These are phyloP conservation scores for Coprinopsis strossmayeri DNA, from an alignment of 768 basidiomycete genomes.

Conservation along the genomic window DNA sequence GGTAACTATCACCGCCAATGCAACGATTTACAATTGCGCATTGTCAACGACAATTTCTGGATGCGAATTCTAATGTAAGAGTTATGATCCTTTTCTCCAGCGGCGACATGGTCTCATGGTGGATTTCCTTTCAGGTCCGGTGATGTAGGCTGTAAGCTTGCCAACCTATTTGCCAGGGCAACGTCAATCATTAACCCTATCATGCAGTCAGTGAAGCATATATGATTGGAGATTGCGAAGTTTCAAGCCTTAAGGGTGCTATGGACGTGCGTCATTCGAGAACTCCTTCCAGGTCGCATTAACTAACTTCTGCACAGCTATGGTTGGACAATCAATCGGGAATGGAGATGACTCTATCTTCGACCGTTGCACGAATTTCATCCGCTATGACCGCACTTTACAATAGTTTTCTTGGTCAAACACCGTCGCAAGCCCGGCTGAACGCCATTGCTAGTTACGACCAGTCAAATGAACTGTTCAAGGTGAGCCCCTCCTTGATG, in stretches of 20 bases:
- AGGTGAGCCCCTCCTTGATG: constrained; percentile 30
- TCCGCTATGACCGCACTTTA: constrained; percentile 56
- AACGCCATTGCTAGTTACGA: constrained; percentile 87
- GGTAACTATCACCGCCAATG: constrained; percentile 51
- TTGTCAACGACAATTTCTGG: constrained; percentile 62
- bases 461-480: constrained; percentile 86
- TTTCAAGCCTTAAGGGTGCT: constrained; percentile 48
- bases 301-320: constrained; percentile 30
- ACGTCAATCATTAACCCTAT: constrained; percentile 9
- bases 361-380: constrained; percentile 47
- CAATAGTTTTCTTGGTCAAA: constrained; percentile 71
- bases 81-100: constrained; percentile 9
- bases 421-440: constrained; percentile 64
- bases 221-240: constrained; percentile 66
- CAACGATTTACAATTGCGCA: constrained; percentile 53
- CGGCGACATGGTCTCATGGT: constrained; percentile 16
- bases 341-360: constrained; percentile 52
- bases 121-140: constrained; percentile 33
- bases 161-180: background rate
- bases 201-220: constrained; percentile 64
- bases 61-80: constrained; percentile 56
- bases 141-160: constrained; percentile 63
- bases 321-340: constrained; percentile 64
- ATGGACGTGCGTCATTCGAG: constrained; percentile 49
- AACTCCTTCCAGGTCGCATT: background rate